Evolutionary conservation across 2,329 filamentous ascomycete species (phyloP), one percentile per base, ranked within the genome.

Genomic region (Pezicula rhizophila): DNA sequence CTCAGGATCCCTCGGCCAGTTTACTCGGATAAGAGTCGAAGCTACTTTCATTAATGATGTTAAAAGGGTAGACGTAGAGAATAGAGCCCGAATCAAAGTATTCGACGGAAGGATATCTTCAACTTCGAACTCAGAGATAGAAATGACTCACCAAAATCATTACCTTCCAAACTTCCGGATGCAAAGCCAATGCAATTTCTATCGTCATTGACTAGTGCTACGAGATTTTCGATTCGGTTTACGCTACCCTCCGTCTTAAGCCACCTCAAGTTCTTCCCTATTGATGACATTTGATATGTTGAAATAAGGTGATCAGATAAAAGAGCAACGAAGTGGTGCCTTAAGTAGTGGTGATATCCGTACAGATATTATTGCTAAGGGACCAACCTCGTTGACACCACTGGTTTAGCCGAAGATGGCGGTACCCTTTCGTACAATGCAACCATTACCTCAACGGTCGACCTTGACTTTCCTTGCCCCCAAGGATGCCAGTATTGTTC

Each of bases 41-140:
- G 76, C 83, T 56, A 62, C 83, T 35, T 73, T 75, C 53, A 74
- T 77, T 11, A 69, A 68, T 60, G 75, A 76, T 54, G 64, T 71
- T 35, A 69, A 66, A 40, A 71, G 74, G 69, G 68, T 67, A 49
- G 74, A 75, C 53, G 70, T 69, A n/a, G 66, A 72, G 43, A 76
- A 83, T 52, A 78, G 78, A 45, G 80, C 79, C 1, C 77, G 80
- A 51, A 82, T 84, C 68, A 84, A 84, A 66, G 79, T 80, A 77
- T 77, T 47, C 14, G 42, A 41, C 23, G 1, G 72, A 68, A 35
- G 74, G 80, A 45, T 2, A 18, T 77, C 78, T 11, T 75, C 72
- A 23, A 75, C 80, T 45, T 71, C 82, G 0, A 74, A 79, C 59
- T 77, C 77, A 79, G 79, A 40, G 79, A 79, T 26, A 80, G 80